A percentile compares a stretch with the other conserved stretches of the same genome.
Conservation (phyloP, 2,329 filamentous ascomycete species). For the Ceratocystis lukuohia region DNA sequence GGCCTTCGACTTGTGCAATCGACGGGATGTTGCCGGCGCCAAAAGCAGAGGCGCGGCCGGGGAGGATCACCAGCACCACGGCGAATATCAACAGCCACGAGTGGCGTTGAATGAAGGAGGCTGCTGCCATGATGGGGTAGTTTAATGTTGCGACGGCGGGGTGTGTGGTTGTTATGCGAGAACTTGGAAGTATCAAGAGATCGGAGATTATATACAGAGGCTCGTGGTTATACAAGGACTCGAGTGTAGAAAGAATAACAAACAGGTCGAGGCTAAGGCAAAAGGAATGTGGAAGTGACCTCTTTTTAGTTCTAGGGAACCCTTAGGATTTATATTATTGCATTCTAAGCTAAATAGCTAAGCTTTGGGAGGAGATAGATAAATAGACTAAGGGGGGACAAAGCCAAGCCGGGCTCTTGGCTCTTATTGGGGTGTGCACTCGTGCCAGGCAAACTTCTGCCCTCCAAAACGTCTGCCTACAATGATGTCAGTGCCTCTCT, state of each 20-base stretch:
- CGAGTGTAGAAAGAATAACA: background rate
- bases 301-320: background rate
- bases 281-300: background rate
- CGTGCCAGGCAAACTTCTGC: background rate
- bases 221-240: background rate
- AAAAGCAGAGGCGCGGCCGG: constrained; percentile 46
- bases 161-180: background rate
- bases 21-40: constrained; percentile 61
- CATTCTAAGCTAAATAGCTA: background rate
- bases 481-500: constrained; percentile 3
- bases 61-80: constrained; percentile 43
- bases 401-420: background rate
- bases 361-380: too few relatives aligned
- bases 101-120: constrained; percentile 35
- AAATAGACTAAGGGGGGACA: background rate
- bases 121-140: constrained; percentile 33
- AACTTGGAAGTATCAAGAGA: too few relatives aligned
- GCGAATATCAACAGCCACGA: constrained; percentile 39
- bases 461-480: background rate
- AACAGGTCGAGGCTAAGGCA: background rate
- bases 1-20: constrained; percentile 48
- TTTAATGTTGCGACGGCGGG: background rate
- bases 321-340: background rate
- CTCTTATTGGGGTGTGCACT: background rate
- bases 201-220: background rate